Percentiles rank a stretch among this genome's conserved stretches.
These are phyloP conservation scores for Colletotrichum paranaense DNA, from an alignment of 2,329 filamentous ascomycete species.

Conservation along the genomic window DNA sequence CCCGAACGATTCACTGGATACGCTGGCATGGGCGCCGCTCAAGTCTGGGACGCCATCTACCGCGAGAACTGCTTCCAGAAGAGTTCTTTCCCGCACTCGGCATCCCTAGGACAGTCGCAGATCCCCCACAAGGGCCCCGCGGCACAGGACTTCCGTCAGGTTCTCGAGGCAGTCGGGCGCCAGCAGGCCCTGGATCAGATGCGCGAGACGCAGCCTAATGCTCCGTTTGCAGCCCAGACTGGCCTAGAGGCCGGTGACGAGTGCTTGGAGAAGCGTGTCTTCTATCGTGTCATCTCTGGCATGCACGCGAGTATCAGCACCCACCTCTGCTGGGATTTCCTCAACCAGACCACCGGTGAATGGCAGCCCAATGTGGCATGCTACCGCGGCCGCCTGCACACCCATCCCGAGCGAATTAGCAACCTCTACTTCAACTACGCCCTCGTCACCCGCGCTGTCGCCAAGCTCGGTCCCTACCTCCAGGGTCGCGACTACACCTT, in stretches of 20 bases:
- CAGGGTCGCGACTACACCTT: constrained; percentile 80
- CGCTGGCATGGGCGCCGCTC: constrained; percentile 82
- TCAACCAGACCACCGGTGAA: constrained; percentile 93
- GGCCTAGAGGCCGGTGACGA: constrained; percentile 86
- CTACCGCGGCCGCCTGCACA: constrained; percentile 87
- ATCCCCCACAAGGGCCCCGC: constrained; percentile 61
- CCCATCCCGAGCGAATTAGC: constrained; percentile 88
- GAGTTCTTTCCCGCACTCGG: constrained; percentile 71
- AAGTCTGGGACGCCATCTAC: constrained; percentile 98
- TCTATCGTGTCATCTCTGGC: constrained; percentile 93
- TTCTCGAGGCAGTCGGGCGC: constrained; percentile 68
- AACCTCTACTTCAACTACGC: constrained; percentile 99
- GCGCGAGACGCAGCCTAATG: constrained; percentile 65
- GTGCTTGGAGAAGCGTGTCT: constrained; percentile 98
- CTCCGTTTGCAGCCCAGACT: constrained; percentile 70
- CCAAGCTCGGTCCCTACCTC: constrained; percentile 87
- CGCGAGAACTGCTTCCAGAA: constrained; percentile 94
- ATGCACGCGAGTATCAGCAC: constrained; percentile 99
- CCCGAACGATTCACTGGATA: constrained; percentile 97
- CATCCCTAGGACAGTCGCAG: constrained; percentile 60
- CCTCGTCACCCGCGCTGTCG: constrained; percentile 89
- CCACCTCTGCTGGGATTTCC: constrained; percentile 94
- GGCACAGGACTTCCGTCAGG: constrained; percentile 69
- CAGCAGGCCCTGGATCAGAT: constrained; percentile 72
- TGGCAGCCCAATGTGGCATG: constrained; percentile 93